Base-by-base conservation (phyloP, 75 land plant genomes). In the Sequoiadendron giganteum region DNA sequence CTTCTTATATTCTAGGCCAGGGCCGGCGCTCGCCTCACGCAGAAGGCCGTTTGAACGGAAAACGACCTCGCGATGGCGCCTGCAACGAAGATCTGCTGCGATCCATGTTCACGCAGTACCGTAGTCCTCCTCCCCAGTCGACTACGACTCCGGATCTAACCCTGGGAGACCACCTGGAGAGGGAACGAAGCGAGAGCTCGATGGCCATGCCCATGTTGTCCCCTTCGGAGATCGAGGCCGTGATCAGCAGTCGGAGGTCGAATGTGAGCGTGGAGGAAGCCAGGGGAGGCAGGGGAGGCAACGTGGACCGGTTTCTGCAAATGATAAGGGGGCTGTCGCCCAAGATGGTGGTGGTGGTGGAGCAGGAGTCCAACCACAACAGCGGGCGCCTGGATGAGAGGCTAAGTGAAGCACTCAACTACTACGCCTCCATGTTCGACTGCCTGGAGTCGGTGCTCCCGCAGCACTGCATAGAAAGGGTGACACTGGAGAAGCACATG, bases 361-460 rank as follows among this genome's bases (percentile, higher is more conserved):
- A 97, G 90, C 98, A 97, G 88, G 97, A 97, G 82, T 93, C 97
- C 13, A 94, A 93, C 90, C 98, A 97, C 88, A 97, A 97, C 79
- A 92, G 94, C 0, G 36, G 84, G 6, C 86, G 88, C 1, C 87
- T 97, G 47, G 92, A 87, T 91, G 97, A 95, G 58, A 90, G 98
- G 87, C 87, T 97, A 45, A 83, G 87, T 49, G 97, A 93, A 49
- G 94, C 97, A 1, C 85, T 97, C 25, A 87, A 94, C 85, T 94
- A 87, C 86, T 97, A 97, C 70, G 94, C 93, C 4, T 92, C 98
- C 19, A 89, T 97, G 80, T 97, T 97, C 78, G 98, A 97, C 70
- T 95, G 93, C 75, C 83, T 95, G 88, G 98, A 97, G 32, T 93
- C 93, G 11, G 93, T 94, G 0, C 84, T 93, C 56, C 85, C 94